Evolutionary conservation across 73 alveolate genomes (phyloP), one percentile per base, ranked within the genome.

Genomic region (Effrenium voratum): DNA sequence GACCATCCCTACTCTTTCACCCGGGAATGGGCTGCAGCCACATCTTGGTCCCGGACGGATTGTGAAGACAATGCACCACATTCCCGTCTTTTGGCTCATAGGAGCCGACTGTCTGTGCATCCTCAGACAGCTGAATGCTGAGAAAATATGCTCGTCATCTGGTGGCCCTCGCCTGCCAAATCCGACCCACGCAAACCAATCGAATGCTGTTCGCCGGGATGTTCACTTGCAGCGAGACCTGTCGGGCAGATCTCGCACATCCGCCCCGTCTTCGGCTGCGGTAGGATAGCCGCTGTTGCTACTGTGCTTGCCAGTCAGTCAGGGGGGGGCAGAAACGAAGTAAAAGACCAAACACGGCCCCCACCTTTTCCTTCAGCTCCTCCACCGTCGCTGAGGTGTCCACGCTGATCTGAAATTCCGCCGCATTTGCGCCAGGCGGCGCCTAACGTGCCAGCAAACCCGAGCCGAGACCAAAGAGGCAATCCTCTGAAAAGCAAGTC

Each of bases 191-290:
- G 34, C 92, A 82, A 49, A 90, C 97, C 97, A 90, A 50, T 24
- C 97, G 87, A 70, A 90, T 90, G 75, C 49, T 90, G 76, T 66
- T 70, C 75, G 97, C 97, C 19, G 97, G 97, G 80, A 90, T 90
- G 76, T 66, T 90, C 59, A 90, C 87, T 57, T 90, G 46, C 59
- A 24, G 32, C 57, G 34, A 72, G 26, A 72, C 5, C n/a, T 13
- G 38, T 72, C 36, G 12, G 8, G 3, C n/a, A 72, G 10, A 38
- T 72, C 59, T 10, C 24, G 5, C 38, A 75, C 55, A 75, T 1
- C 16, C 38, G n/a, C 49, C 50, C n/a, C 84, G 50, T 1, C 16
- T 34, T 52, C 55, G 40, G 34, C 5, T 43, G 40, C 60, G 43
- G 4, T 16, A 13, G 44, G 87, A 24, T 12, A 72, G 16, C 36